Evolutionary conservation across 768 basidiomycete genomes (phyloP).

Genomic region (Podaxis sp.): DNA sequence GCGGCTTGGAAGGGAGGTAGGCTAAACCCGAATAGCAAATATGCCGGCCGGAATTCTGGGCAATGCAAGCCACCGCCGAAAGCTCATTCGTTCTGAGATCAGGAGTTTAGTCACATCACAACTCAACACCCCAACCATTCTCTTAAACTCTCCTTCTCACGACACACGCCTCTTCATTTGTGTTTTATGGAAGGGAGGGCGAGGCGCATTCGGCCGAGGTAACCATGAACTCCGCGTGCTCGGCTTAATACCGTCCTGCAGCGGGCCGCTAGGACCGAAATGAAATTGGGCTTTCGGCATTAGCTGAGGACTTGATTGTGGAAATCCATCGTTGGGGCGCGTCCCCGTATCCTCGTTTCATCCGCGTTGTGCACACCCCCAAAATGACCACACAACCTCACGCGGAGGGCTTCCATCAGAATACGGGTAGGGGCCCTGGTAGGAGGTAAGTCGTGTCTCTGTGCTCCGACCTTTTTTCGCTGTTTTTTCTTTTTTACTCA

Average conservation of each 20-base stretch:
- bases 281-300: background rate
- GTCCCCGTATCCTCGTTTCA: background rate
- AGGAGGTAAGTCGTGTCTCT: background rate
- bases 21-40: background rate
- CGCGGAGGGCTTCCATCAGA: background rate
- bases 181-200: background rate
- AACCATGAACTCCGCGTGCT: no score
- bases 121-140: background rate
- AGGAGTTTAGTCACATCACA: conserved; percentile 9
- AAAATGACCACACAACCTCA: conserved; percentile 1
- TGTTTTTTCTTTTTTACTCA: background rate
- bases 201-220: background rate
- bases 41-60: background rate
- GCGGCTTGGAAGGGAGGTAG: background rate
- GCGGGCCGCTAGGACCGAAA: background rate
- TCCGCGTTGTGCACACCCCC: background rate
- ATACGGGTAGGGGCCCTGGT: background rate
- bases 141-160: background rate
- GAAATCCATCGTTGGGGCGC: background rate
- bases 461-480: no score
- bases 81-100: background rate
- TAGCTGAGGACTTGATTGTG: background rate
- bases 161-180: background rate
- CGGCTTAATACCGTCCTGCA: background rate
- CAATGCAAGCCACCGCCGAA: background rate